These are phyloP conservation scores for Hypoxylon sp. DNA, from an alignment of 2,329 filamentous ascomycete species.

Conservation along the genomic window DNA sequence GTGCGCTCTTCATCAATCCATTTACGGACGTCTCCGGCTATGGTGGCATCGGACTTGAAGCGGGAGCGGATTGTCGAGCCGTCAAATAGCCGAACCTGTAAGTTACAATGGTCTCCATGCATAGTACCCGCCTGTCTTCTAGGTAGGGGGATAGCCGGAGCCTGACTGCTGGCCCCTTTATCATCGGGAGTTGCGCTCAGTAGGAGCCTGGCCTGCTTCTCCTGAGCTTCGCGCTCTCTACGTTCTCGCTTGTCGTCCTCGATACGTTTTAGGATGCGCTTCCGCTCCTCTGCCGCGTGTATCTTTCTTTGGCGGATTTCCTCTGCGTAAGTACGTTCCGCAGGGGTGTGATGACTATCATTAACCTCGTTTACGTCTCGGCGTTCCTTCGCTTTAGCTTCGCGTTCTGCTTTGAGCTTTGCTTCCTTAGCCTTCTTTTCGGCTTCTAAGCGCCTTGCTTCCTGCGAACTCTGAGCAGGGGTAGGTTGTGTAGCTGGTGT, in stretches of 20 bases:
- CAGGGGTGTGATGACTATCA: constrained; percentile 43
- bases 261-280: constrained; percentile 79
- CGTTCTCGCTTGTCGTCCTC: constrained; percentile 81
- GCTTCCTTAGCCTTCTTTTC: constrained; percentile 65
- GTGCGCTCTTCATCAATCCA: constrained; percentile 79
- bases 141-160: constrained; percentile 42
- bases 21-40: constrained; percentile 75
- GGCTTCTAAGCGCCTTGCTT: constrained; percentile 60
- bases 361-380: constrained; percentile 57
- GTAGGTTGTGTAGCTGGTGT: background rate
- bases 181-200: constrained; percentile 42
- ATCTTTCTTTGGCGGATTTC: constrained; percentile 73
- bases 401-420: constrained; percentile 63
- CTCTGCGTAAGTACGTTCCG: constrained; percentile 63
- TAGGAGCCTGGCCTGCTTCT: constrained; percentile 56
- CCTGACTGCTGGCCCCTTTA: constrained; percentile 26
- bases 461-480: constrained; percentile 32
- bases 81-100: constrained; percentile 87
- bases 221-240: constrained; percentile 65
- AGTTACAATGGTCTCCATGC: constrained; percentile 61
- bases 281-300: constrained; percentile 75
- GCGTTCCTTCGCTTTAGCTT: constrained; percentile 59
- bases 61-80: constrained; percentile 81
- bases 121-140: constrained; percentile 23
- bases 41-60: constrained; percentile 74